Base-by-base conservation (phyloP, 805 yeast species). In the Hanseniaspora pseudoguilliermondii region DNA sequence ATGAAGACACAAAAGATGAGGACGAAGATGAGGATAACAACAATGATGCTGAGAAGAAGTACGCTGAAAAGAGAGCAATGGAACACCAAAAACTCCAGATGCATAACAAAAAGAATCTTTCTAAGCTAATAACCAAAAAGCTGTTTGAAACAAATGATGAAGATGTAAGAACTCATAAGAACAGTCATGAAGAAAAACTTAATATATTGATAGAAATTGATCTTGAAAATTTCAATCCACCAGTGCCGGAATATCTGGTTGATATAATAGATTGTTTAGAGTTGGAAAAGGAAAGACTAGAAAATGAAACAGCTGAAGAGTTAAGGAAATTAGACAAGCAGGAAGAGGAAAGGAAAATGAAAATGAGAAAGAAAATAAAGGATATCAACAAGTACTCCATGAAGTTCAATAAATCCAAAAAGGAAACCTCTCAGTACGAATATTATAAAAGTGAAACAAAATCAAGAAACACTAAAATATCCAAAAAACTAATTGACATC, bases 361-460 rank as follows among this genome's bases (percentile, higher is more conserved):
- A 53, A n/a, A 20, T 21, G 42, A 47, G 38, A 38, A 53, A 40
- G 25, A 29, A 46, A 40, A 47, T 39, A 11, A 53, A 47, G 15
- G 56, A 47, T 32, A 53, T 53, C 16, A 53, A 46, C 21, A 39
- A 46, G 20, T 53, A 53, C 27, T 53, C 56, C 23, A 47, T 53
- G 46, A 46, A 46, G 35, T 53, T 46, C 18, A 46, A 46, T 34
- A 53, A 47, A 32, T 47, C 56, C n/a, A 54, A 63, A 47, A 62
- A 60, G 38, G 69, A 66, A 48, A 60, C 64, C 38, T 66, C 68
- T 2, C 64, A 65, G 23, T 66, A 63, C 57, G 65, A 63, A 34
- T 69, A 75, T 62, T 77, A 79, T 60, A 74, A 72, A 61, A 72
- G 49, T 8, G 49, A 52, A 36, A 43, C 49, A 1, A 52, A 43